Evolutionary conservation across 176 grass and related monocot species (phyloP).

Genomic region (Metroxylon sagu): DNA sequence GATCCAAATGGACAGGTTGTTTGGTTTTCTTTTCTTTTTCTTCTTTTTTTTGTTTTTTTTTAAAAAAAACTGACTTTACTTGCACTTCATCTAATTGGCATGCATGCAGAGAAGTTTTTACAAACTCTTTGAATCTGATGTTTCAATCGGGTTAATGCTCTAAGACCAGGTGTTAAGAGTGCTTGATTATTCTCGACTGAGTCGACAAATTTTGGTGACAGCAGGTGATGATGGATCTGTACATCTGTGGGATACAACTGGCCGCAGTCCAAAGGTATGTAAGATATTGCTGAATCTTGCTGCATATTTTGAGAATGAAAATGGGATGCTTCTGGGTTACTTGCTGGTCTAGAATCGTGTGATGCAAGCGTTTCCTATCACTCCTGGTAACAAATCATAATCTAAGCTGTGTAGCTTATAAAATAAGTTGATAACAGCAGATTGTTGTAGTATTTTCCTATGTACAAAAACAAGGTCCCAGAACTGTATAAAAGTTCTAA

Average conservation of each 20-base stretch:
- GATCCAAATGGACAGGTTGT: constrained; percentile 96
- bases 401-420: too few species aligned
- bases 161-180: constrained; percentile 78
- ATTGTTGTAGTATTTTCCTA: too few species aligned
- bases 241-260: constrained; percentile 97
- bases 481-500: too few species aligned
- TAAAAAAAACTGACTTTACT: constrained; percentile 3
- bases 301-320: neutral
- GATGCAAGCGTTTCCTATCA: too few species aligned
- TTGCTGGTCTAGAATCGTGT: too few species aligned
- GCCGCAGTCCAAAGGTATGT: constrained; percentile 71
- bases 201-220: constrained; percentile 75
- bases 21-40: constrained; percentile 10
- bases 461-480: too few species aligned
- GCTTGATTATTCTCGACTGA: constrained; percentile 83
- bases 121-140: constrained; percentile 10
- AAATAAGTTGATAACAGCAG: too few species aligned
- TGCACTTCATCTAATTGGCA: constrained; percentile 2
- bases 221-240: constrained; percentile 98
- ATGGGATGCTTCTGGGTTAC: too few species aligned
- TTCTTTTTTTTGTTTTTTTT: too few species aligned
- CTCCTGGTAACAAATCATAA: too few species aligned
- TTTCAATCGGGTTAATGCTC: constrained; percentile 28
- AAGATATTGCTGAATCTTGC: neutral
- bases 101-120: too few species aligned